phyloP scores from a whole-genome alignment of 179 eudicot species.

The Nepenthes alata region DNA sequence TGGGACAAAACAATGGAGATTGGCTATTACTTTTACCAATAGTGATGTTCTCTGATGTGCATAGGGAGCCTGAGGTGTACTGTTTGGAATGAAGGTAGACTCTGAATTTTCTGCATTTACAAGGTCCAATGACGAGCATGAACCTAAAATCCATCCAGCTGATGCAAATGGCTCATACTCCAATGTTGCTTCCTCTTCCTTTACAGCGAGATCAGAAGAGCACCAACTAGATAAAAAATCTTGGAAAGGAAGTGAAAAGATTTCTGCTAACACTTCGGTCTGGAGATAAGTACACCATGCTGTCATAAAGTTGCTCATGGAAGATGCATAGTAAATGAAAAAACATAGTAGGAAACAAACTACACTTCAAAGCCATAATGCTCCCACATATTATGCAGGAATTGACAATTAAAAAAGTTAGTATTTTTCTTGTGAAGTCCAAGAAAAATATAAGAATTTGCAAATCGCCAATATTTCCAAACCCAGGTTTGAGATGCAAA shows the following conservation, averaged over 20 bases:
- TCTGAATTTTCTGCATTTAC: constrained; percentile 21
- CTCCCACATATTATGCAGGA: neutral
- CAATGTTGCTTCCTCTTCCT: constrained; percentile 69
- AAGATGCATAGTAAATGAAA: neutral
- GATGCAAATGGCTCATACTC: constrained; percentile 60
- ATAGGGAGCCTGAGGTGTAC: constrained; percentile 49
- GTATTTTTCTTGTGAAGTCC: neutral
- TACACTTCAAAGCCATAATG: neutral
- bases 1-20: constrained; percentile 93
- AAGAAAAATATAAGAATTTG: neutral
- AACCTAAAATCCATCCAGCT: constrained; percentile 51
- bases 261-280: constrained; percentile 69
- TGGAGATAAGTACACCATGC: constrained; percentile 22
- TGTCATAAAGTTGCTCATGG: neutral
- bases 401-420: neutral
- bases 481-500: too few relatives aligned
- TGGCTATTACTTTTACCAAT: constrained; percentile 87
- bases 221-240: constrained; percentile 88
- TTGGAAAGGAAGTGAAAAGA: constrained; percentile 54
- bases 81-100: constrained; percentile 28
- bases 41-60: constrained; percentile 84
- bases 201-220: constrained; percentile 56
- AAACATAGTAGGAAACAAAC: constrained; percentile 1
- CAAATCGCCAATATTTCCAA: too few relatives aligned
- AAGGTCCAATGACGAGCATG: constrained; percentile 20